Conservation (phyloP, 352 stramenopile genomes). For the Globisporangium paroecandrum region DNA sequence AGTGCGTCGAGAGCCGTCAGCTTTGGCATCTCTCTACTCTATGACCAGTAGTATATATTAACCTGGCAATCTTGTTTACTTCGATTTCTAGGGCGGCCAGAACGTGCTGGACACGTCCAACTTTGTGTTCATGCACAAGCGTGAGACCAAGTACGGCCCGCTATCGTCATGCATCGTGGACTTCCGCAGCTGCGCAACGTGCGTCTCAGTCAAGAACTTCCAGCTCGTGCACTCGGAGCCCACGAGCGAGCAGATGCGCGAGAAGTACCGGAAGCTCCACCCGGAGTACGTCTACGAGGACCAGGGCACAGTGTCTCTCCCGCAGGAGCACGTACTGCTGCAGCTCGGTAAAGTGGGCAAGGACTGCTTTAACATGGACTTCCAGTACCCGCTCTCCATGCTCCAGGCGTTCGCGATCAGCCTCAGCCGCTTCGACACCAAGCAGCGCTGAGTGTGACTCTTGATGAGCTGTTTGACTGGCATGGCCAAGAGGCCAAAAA, state of each 20-base stretch:
- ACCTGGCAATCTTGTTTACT: constrained; percentile 7
- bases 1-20: constrained; percentile 26
- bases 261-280: constrained; percentile 68
- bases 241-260: constrained; percentile 58
- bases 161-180: constrained; percentile 91
- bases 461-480: background rate
- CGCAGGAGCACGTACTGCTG: constrained; percentile 79
- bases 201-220: constrained; percentile 92
- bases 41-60: background rate
- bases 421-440: constrained; percentile 90
- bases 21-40: too few species aligned
- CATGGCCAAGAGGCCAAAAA: too few species aligned
- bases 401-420: constrained; percentile 92
- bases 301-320: constrained; percentile 77
- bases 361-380: constrained; percentile 95
- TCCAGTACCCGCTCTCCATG: constrained; percentile 90
- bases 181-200: constrained; percentile 88
- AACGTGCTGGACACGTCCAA: constrained; percentile 79
- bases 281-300: constrained; percentile 78
- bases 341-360: constrained; percentile 88
- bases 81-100: constrained; percentile 49
- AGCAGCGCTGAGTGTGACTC: constrained; percentile 51
- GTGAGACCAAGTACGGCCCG: constrained; percentile 88
- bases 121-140: constrained; percentile 82
- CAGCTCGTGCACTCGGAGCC: constrained; percentile 87